These are phyloP conservation scores for Diospyros lotus DNA, from an alignment of 148 eudicot species.

Conservation along the genomic window DNA sequence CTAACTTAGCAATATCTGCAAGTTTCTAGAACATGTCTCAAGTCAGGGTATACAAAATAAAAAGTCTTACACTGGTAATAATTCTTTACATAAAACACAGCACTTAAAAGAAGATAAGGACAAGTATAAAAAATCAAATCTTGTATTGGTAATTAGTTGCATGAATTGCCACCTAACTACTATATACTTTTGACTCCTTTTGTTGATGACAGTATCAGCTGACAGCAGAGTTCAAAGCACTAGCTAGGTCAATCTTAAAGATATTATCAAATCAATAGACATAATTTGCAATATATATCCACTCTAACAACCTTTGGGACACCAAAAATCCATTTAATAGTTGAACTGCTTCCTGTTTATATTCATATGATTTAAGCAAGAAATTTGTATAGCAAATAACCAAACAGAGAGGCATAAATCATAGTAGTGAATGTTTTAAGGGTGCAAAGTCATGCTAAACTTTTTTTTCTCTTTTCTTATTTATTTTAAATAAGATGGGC, in stretches of 20 bases:
- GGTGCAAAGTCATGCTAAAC: too few species aligned
- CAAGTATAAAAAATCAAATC: not conserved
- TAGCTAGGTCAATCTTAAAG: not conserved
- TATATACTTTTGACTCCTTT: not conserved
- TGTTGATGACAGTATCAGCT: too few species aligned
- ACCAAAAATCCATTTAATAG: not conserved
- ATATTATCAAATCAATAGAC: not conserved
- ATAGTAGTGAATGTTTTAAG: not conserved
- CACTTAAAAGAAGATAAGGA: not conserved
- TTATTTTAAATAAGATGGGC: not conserved
- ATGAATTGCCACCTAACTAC: not conserved
- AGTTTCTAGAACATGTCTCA: not conserved
- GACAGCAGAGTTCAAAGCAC: not conserved
- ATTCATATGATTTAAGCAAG: not conserved
- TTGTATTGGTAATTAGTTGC: too few species aligned
- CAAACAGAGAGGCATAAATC: not conserved
- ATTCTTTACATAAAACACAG: not conserved
- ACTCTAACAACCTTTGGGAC: not conserved
- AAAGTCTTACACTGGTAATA: not conserved
- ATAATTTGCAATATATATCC: not conserved
- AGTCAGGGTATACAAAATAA: not conserved
- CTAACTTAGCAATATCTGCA: not conserved
- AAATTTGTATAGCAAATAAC: not conserved
- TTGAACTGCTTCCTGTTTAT: not conserved
- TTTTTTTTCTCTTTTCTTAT: not conserved